Percentiles rank a stretch among this genome's conserved stretches.
Conservation (phyloP, 768 basidiomycete species). For the Chlorophyllum brunneum region DNA sequence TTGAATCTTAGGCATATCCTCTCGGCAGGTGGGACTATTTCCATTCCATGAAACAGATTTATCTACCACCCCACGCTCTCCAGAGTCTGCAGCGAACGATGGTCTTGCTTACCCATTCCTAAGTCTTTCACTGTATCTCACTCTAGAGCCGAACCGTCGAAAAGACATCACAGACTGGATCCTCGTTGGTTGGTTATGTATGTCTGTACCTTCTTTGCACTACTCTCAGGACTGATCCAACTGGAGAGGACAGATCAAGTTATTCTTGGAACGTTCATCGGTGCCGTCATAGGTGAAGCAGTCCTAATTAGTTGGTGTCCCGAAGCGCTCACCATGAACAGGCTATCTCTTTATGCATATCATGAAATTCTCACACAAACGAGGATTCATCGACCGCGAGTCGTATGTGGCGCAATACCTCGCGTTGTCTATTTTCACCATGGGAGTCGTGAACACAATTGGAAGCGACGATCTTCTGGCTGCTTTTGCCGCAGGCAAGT, state of each 20-base stretch:
- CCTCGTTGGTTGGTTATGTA: conserved; percentile 48
- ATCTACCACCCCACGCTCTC: neutral
- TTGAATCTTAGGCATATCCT: conserved; percentile 74
- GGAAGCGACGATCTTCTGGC: conserved; percentile 85
- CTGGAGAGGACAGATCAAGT: conserved; percentile 60
- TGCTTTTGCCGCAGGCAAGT: conserved; percentile 69
- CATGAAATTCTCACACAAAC: conserved; percentile 47
- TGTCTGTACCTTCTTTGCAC: neutral
- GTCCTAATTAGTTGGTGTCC: neutral
- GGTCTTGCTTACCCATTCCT: conserved; percentile 95
- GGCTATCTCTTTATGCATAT: conserved; percentile 62
- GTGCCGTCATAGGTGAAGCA: conserved; percentile 46
- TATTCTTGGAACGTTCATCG: conserved; percentile 66
- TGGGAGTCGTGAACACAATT: conserved; percentile 69
- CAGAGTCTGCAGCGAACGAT: conserved; percentile 91
- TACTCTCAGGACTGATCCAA: neutral
- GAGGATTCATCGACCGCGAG: conserved; percentile 38
- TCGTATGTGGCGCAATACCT: conserved; percentile 82
- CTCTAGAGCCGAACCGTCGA: conserved; percentile 56
- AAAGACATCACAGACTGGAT: conserved; percentile 83
- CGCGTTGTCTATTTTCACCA: conserved; percentile 61
- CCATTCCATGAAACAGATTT: neutral
- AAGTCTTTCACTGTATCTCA: conserved; percentile 81
- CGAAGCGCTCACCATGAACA: conserved; percentile 17
- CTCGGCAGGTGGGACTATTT: conserved; percentile 39